These are phyloP conservation scores for Malus fusca DNA, from an alignment of 306 rosid species.

Conservation along the genomic window DNA sequence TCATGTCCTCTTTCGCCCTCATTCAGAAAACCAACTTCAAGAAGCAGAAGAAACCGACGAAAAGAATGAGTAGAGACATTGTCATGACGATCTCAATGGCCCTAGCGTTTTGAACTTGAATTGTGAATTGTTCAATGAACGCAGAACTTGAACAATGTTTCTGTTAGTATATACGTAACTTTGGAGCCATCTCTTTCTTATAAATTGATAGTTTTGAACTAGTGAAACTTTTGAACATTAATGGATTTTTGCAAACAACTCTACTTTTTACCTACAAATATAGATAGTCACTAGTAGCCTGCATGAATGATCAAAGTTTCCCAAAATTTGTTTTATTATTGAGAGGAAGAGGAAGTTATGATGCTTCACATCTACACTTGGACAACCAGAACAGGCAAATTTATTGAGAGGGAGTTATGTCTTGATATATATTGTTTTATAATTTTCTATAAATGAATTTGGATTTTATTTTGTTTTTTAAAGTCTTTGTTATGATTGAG, in stretches of 20 bases:
- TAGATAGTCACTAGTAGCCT: not conserved
- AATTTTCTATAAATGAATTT: no score
- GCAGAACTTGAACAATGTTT: not conserved
- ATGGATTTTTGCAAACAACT: not conserved
- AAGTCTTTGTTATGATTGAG: not conserved
- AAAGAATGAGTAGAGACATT: slow-evolving; percentile 22
- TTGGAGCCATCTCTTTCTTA: not conserved
- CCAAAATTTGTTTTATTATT: not conserved
- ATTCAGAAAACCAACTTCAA: slow-evolving; percentile 29
- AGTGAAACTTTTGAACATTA: not conserved
- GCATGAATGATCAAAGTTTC: not conserved
- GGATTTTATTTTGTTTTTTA: not conserved
- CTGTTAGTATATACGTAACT: not conserved
- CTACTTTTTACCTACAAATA: not conserved
- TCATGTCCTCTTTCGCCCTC: slow-evolving; percentile 50
- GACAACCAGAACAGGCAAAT: not conserved
- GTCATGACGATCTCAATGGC: slow-evolving; percentile 35
- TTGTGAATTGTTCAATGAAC: not conserved
- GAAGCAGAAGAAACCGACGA: slow-evolving; percentile 23
- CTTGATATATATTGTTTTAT: not conserved
- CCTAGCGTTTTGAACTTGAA: not conserved
- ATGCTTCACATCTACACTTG: not conserved
- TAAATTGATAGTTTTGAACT: not conserved
- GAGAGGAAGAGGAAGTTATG: not conserved
- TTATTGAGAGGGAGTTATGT: not conserved